Evolutionary conservation across 2,329 filamentous ascomycete genomes (phyloP), one percentile per base, ranked within the genome.

Genomic region (Pseudogymnoascus sp.): DNA sequence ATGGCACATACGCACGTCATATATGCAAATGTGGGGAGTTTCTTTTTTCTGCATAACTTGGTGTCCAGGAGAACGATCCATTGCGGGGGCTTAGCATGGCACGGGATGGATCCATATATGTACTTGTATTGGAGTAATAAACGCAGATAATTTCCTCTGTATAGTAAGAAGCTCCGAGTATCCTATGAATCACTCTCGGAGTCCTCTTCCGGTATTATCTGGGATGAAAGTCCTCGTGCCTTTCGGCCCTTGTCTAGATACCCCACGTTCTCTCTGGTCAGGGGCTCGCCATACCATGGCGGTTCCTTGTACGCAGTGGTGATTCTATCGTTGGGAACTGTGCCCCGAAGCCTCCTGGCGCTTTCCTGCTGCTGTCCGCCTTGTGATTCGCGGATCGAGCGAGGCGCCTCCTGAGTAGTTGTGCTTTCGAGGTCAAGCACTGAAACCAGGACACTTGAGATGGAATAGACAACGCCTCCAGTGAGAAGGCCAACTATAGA

Each of bases 401-500:
- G 45, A 30, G 45, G 25, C 2, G 45, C 12, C 5, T 30, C 6
- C 11, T 55, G 45, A 9, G 45, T 5, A 55, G 25, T 7, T 12
- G 45, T 55, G 25, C 3, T 5, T 55, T 30, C 7, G 45, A 55
- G 45, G 25, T 77, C 76, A 63, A 86, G 76, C 1, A 79, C 67
- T 1, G 82, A 78, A 4, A 82, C 79, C 60, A 89, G 72, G 63
- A 82, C 70, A 62, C 76, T 78, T 63, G 85, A 87, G 16, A 79
- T 78, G 61, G 84, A 74, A 69, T 84, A 81, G 45, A 92, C 73
- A 16, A 82, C 66, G 60, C 85, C 73, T 60, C 89, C 90, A 28
- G 85, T 77, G 9, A 84, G 60, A 60, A 86, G 75, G n/a, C 90
- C 90, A 60, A 91, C 79, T 16, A 89, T 73, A 33, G 83, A 80